Base-by-base conservation (phyloP, 2,329 filamentous ascomycete species). In the Arthroderma sp. region DNA sequence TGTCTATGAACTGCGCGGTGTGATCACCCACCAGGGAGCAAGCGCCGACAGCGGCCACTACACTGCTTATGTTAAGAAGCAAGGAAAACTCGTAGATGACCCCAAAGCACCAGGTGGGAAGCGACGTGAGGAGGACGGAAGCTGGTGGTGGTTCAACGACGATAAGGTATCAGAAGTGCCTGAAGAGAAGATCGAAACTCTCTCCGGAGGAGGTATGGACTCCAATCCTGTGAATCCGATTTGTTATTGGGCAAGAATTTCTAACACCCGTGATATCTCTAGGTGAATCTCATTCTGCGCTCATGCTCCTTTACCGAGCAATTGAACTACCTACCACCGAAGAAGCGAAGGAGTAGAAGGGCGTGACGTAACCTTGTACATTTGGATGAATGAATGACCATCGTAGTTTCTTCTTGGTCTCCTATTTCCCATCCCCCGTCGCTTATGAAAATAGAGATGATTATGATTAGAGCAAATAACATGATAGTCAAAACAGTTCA, bases 131-230 rank as follows among this genome's bases (percentile, higher is more conserved):
- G 86, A 94, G 59, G 86, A 94, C 59, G 87, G 85, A 54, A 94
- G 87, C 57, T 98, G 91, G 91, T 98, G 91, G 89, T 98, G 91
- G 89, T 98, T 98, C 74, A 96, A 98, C 64, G 91, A 98, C 57
- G 89, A 98, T 61, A 93, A 87, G 69, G 91, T 98, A 31, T 80
- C 83, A 9, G 91, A 98, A 69, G 91, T 98, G 29, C 79, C 85
- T 10, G 72, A 78, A 28, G 89, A 96, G 56, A 91, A 94, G 71
- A 93, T 98, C 53, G 84, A 89, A 60, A 83, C 81, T 3, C 74
- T 98, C 42, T 77, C 87, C 42, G 93, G 91, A 47, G 91, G 93
- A 57, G 89, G 87, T 78, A 63, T 63, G 73, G 59, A 2, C 27
- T 32, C 15, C 3, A 22, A 22, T 22, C 15, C 15, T 22, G 15